Conservation (phyloP, 2,329 filamentous ascomycete species). For the Trichoderma polysporum region DNA sequence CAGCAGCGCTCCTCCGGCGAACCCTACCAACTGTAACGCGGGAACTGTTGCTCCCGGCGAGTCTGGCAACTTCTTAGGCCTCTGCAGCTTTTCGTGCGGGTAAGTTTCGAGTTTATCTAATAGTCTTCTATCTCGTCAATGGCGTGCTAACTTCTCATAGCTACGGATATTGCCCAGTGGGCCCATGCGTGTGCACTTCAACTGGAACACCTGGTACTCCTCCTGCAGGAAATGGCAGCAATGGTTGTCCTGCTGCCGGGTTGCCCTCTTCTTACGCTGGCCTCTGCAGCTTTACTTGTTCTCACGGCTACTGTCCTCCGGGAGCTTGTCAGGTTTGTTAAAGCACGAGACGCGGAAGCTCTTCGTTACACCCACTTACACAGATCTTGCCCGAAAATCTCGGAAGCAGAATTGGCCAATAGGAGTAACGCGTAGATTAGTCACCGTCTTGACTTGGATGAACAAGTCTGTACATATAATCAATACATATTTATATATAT, state of each 20-base stretch:
- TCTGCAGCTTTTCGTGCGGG: slow-evolving; percentile 36
- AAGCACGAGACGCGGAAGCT: too few species aligned
- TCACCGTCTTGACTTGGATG: not conserved
- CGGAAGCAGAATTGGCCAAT: too few species aligned
- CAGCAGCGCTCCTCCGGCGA: slow-evolving; percentile 6
- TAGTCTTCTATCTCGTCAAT: not conserved
- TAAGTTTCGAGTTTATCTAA: not conserved
- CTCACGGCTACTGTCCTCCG: not conserved
- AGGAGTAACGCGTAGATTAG: not conserved
- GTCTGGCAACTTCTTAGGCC: slow-evolving; percentile 35
- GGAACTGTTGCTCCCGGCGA: slow-evolving; percentile 33
- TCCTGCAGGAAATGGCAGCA: slow-evolving; percentile 26
- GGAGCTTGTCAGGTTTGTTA: too few species aligned
- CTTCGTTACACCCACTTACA: too few species aligned
- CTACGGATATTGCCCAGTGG: slow-evolving; percentile 36
- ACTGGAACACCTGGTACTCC: slow-evolving; percentile 34
- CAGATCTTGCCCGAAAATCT: too few species aligned
- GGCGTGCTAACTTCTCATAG: not conserved
- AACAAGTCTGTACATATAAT: not conserved
- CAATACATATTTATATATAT: not conserved
- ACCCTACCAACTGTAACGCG: slow-evolving; percentile 27
- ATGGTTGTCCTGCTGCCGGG: slow-evolving; percentile 36
- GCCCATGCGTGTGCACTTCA: slow-evolving; percentile 36
- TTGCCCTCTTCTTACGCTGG: slow-evolving; percentile 41
- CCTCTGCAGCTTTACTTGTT: slow-evolving; percentile 46